A percentile compares a stretch with the other conserved stretches of the same genome.
Conservation (phyloP, 2,329 filamentous ascomycete species). For the Periconia sp. region DNA sequence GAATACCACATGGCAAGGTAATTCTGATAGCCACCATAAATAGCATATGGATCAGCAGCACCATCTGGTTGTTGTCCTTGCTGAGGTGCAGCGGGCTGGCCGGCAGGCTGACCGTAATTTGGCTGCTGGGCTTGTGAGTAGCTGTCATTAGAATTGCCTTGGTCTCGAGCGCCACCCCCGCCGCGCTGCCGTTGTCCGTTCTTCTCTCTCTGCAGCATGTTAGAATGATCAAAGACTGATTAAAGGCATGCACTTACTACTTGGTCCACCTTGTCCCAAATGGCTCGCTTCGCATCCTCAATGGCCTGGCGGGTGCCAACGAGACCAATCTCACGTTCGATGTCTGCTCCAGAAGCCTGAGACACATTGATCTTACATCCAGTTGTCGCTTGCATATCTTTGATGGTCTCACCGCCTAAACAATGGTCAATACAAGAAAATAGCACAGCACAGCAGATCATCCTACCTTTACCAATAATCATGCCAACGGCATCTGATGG, state of each 20-base stretch:
- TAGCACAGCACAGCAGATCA: neutral
- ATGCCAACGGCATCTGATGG: conserved; percentile 92
- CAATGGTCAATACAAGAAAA: conserved; percentile 19
- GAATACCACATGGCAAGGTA: conserved; percentile 84
- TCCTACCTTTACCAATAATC: conserved; percentile 85
- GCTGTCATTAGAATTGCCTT: conserved; percentile 46
- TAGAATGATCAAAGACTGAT: conserved; percentile 13
- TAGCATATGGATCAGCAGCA: conserved; percentile 65
- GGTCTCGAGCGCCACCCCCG: conserved; percentile 44
- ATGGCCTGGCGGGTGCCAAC: conserved; percentile 81
- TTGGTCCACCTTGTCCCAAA: conserved; percentile 90
- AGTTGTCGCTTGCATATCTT: conserved; percentile 86
- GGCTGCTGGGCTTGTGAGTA: conserved; percentile 57
- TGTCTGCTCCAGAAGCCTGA: conserved; percentile 78
- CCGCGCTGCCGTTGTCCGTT: conserved; percentile 49
- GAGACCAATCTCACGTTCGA: conserved; percentile 84
- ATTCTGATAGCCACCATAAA: conserved; percentile 82
- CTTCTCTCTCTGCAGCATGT: conserved; percentile 52
- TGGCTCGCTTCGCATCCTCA: conserved; percentile 78
- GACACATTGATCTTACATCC: conserved; percentile 96
- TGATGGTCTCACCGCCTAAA: conserved; percentile 83
- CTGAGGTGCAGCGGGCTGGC: conserved; percentile 32
- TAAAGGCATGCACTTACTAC: conserved; percentile 65
- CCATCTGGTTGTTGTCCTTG: conserved; percentile 54
- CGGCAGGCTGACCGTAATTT: conserved; percentile 44